These are phyloP conservation scores for Euphorbia celastroides DNA, from an alignment of 441 rosid genomes.

Conservation along the genomic window DNA sequence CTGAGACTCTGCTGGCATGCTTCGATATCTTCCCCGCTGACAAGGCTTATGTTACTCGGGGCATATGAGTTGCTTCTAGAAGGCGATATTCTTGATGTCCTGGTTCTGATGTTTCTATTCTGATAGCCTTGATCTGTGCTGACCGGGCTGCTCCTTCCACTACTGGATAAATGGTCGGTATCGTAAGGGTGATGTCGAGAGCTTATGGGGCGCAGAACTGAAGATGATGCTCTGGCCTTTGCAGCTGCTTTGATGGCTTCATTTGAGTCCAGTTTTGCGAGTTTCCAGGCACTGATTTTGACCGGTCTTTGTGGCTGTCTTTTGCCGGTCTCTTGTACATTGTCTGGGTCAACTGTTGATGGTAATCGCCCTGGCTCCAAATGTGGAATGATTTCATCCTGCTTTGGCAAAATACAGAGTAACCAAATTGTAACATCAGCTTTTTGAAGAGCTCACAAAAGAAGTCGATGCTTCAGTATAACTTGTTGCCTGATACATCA, in stretches of 20 bases:
- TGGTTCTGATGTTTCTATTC: conserved; percentile 28
- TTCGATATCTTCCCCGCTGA: conserved; percentile 55
- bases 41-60: conserved; percentile 35
- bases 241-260: conserved; percentile 86
- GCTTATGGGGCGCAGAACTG: conserved; percentile 66
- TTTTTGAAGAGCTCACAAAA: no score
- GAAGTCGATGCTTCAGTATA: no score
- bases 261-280: conserved; percentile 76
- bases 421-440: neutral
- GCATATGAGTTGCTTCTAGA: conserved; percentile 43
- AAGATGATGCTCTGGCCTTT: conserved; percentile 85
- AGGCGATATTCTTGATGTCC: conserved; percentile 31
- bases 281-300: conserved; percentile 91
- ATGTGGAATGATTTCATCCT: conserved; percentile 92
- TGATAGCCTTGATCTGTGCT: conserved; percentile 46
- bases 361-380: conserved; percentile 75
- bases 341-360: conserved; percentile 79
- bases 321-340: conserved; percentile 39
- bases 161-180: conserved; percentile 49
- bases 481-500: no score
- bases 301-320: conserved; percentile 64
- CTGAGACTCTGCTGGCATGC: conserved; percentile 47
- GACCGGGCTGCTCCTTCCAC: conserved; percentile 72
- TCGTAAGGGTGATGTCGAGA: conserved; percentile 49
- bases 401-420: conserved; percentile 18